phyloP scores from a whole-genome alignment of 1,139 yeast species.

The Geotrichum klebahnii region DNA sequence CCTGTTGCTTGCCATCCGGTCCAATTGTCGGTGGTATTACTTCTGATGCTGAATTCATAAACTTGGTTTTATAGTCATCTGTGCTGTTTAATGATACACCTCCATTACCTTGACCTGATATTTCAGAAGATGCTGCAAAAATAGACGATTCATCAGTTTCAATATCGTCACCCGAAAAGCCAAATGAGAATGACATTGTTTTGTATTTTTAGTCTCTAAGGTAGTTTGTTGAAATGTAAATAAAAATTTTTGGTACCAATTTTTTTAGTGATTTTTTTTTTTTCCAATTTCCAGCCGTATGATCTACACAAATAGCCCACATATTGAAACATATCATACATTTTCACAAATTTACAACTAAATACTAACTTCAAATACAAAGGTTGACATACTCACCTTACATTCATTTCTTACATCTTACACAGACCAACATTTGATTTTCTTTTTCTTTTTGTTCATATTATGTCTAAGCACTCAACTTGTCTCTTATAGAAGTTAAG shows the following conservation, averaged over 20 bases:
- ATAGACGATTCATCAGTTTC: conserved; percentile 17
- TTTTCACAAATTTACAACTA: no score
- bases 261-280: no score
- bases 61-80: conserved; percentile 12
- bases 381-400: no score
- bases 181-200: conserved; percentile 31
- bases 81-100: conserved; percentile 4
- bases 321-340: no score
- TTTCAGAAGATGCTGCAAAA: neutral
- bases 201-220: neutral
- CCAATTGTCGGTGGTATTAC: no score
- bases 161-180: conserved; percentile 31
- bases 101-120: neutral
- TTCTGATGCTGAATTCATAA: conserved; percentile 13
- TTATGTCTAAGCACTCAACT: conserved; percentile 37
- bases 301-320: no score
- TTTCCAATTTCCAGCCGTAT: no score
- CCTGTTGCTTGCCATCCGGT: no score
- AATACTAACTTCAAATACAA: no score
- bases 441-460: conserved; percentile 31
- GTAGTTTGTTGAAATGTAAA: neutral
- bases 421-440: no score
- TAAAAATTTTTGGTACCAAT: no score
- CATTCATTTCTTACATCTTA: conserved; percentile 92
- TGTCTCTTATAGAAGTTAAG: conserved; percentile 58